Evolutionary conservation across 306 rosid species (phyloP).

Genomic region (Malus fusca): DNA sequence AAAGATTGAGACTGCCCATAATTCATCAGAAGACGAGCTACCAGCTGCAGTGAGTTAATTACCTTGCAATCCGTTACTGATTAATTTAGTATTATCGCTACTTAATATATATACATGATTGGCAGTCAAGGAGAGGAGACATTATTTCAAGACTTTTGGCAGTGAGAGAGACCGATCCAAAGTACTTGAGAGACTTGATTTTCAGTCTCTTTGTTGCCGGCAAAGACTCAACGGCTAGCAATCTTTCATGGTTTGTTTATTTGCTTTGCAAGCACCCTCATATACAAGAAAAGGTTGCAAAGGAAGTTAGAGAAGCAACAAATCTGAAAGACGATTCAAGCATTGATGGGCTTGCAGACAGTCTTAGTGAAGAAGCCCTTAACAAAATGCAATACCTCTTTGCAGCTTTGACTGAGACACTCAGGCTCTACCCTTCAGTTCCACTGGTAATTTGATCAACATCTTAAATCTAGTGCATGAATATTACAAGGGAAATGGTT

Average conservation of each 20-base stretch:
- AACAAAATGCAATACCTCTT: slow-evolving; percentile 47
- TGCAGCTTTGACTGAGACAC: slow-evolving; percentile 50
- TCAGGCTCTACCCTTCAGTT: slow-evolving; percentile 55
- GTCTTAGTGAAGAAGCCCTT: slow-evolving; percentile 31
- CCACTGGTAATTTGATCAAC: slow-evolving; percentile 35
- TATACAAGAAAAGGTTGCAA: slow-evolving; percentile 44
- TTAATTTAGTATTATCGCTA: too few species aligned
- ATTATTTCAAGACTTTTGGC: slow-evolving; percentile 44
- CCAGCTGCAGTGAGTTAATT: slow-evolving; percentile 4
- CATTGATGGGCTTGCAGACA: slow-evolving; percentile 26
- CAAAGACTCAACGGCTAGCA: slow-evolving; percentile 34
- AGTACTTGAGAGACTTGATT: slow-evolving; percentile 40
- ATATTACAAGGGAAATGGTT: too few species aligned
- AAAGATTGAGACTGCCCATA: slow-evolving; percentile 1
- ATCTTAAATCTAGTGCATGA: too few species aligned
- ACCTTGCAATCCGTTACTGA: neutral
- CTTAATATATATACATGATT: too few species aligned
- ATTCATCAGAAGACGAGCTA: neutral
- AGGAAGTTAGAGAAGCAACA: slow-evolving; percentile 35
- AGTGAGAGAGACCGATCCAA: slow-evolving; percentile 23
- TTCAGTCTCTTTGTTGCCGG: slow-evolving; percentile 10
- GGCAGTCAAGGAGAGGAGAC: slow-evolving; percentile 28
- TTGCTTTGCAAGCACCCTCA: slow-evolving; percentile 41
- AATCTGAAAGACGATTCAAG: slow-evolving; percentile 1
- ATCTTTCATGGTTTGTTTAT: slow-evolving; percentile 48